phyloP scores from a whole-genome alignment of 805 yeast species.

The Nadsonia fulvescens region DNA sequence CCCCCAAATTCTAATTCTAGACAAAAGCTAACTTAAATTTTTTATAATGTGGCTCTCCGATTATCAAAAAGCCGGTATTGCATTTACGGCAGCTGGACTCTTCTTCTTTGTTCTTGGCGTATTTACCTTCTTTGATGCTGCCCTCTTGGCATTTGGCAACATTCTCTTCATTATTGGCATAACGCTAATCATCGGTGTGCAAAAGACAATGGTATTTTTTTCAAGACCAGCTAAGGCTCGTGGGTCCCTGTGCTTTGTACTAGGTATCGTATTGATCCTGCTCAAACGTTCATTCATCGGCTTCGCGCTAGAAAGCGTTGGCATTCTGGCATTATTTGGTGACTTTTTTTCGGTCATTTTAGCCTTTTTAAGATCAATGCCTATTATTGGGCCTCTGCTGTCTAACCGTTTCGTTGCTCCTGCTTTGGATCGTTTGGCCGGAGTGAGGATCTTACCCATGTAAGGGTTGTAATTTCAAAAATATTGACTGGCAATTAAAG shows the following conservation, averaged over 20 bases:
- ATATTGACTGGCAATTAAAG: too few species aligned
- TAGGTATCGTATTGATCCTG: conserved; percentile 64
- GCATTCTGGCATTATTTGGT: conserved; percentile 80
- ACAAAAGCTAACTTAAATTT: too few species aligned
- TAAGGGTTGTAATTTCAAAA: conserved; percentile 13
- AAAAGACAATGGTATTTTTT: conserved; percentile 66
- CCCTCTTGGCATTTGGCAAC: conserved; percentile 80
- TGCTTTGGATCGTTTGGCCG: conserved; percentile 41
- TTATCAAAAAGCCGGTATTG: too few species aligned
- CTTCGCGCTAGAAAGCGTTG: conserved; percentile 66
- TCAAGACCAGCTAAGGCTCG: conserved; percentile 73
- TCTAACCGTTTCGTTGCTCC: conserved; percentile 77
- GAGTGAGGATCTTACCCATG: conserved; percentile 50
- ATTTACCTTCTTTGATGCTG: conserved; percentile 72
- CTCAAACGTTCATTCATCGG: conserved; percentile 68
- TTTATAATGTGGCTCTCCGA: too few species aligned
- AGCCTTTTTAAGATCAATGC: conserved; percentile 72
- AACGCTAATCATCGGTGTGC: conserved; percentile 70
- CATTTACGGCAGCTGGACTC: too few species aligned
- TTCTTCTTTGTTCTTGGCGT: conserved; percentile 68
- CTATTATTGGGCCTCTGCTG: conserved; percentile 70
- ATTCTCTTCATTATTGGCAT: conserved; percentile 62
- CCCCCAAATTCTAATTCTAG: too few species aligned
- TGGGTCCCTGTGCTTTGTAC: conserved; percentile 62
- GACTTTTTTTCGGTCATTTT: conserved; percentile 85